Evolutionary conservation across 148 eudicot species (phyloP).

Genomic region (Vaccinium darrowii): DNA sequence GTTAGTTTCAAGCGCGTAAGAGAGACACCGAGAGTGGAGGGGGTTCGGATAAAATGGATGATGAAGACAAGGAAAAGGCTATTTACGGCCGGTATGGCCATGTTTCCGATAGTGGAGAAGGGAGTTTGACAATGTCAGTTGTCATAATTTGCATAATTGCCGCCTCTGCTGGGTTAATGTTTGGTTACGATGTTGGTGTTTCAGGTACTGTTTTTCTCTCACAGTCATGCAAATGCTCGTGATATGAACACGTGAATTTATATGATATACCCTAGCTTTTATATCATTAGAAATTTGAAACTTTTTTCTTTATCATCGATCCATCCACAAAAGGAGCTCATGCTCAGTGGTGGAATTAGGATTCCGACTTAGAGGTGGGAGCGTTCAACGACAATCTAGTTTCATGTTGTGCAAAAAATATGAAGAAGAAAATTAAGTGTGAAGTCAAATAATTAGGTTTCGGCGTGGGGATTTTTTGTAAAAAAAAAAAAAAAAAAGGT

Average conservation of each 20-base stretch:
- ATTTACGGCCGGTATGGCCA: neutral
- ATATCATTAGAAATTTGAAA: neutral
- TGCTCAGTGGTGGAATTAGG: too few species aligned
- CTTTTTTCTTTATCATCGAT: neutral
- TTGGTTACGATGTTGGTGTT: constrained; percentile 6
- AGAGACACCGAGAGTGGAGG: neutral
- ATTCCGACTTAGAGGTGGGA: too few species aligned
- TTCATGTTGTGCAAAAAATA: too few species aligned
- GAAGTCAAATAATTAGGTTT: too few species aligned
- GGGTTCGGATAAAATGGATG: neutral
- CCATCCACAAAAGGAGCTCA: neutral
- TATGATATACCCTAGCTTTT: neutral
- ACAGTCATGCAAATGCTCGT: neutral
- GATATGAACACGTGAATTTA: neutral
- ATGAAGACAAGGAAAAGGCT: neutral
- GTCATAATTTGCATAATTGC: constrained; percentile 10
- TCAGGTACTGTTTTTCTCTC: neutral
- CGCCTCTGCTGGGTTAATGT: constrained; percentile 2
- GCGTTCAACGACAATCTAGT: too few species aligned
- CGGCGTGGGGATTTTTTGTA: too few species aligned
- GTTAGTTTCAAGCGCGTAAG: neutral
- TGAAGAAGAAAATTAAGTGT: too few species aligned
- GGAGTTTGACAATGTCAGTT: neutral
- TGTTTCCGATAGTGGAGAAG: neutral
- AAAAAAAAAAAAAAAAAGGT: too few species aligned